A percentile compares a stretch with the other conserved stretches of the same genome.
Conservation (phyloP, 768 basidiomycete genomes). For the Psilocybe sp. region DNA sequence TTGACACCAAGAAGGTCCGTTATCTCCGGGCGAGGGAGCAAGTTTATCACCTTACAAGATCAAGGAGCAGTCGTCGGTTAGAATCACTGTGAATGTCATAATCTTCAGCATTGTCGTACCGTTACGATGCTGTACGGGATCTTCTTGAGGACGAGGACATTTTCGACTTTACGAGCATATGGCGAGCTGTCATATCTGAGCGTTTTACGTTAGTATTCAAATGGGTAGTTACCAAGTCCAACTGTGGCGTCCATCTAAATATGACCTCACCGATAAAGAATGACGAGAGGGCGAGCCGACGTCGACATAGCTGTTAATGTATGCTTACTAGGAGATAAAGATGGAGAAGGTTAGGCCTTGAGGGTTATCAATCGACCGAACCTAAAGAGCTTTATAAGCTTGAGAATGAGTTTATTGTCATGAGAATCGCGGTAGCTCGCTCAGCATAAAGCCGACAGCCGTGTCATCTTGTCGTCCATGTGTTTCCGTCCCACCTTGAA, state of each 20-base stretch:
- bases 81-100: neutral
- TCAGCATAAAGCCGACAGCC: too few species aligned
- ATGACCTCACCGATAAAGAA: constrained; percentile 43
- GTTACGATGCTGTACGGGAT: constrained; percentile 47
- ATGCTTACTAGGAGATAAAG: too few species aligned
- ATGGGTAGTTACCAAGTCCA: too few species aligned
- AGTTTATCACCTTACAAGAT: constrained; percentile 38
- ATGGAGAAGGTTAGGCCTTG: too few species aligned
- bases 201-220: neutral
- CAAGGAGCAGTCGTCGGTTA: neutral
- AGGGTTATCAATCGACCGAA: too few species aligned
- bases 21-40: constrained; percentile 57
- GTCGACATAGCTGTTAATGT: neutral
- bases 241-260: neutral
- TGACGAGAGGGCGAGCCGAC: constrained; percentile 24
- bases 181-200: constrained; percentile 52
- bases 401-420: too few species aligned
- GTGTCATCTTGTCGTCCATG: too few species aligned
- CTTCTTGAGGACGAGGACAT: constrained; percentile 46
- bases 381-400: too few species aligned
- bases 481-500: too few species aligned
- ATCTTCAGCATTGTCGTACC: constrained; percentile 26
- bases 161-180: constrained; percentile 49
- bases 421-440: too few species aligned
- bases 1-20: constrained; percentile 47